Percentiles rank a stretch among this genome's conserved stretches.
Evolutionary conservation across 2,329 filamentous ascomycete genomes (phyloP).

Genomic region (Fusarium begoniae): DNA sequence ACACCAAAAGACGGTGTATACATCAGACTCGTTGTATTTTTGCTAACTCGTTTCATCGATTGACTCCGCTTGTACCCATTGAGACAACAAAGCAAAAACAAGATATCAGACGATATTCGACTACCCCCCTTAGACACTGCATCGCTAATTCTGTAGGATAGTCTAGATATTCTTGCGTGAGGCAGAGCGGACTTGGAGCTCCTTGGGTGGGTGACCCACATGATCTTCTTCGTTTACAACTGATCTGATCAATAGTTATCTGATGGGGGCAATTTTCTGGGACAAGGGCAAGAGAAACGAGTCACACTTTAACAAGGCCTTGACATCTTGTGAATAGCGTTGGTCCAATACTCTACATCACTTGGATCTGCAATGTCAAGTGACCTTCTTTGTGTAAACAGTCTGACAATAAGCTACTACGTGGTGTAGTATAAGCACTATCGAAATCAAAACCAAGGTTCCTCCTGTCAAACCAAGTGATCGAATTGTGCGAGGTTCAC

Average conservation of each 20-base stretch:
- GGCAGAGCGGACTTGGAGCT: slow-evolving; percentile 20
- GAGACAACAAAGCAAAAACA: not conserved
- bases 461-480: not conserved
- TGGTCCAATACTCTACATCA: not conserved
- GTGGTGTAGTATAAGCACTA: not conserved
- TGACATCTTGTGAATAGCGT: not conserved
- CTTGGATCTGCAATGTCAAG: not conserved
- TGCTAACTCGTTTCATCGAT: not conserved
- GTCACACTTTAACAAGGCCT: not conserved
- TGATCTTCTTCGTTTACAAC: not conserved
- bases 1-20: slow-evolving; percentile 34
- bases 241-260: slow-evolving; percentile 11
- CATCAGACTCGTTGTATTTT: not conserved
- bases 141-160: not conserved
- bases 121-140: not conserved
- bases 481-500: not conserved
- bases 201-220: slow-evolving; percentile 11
- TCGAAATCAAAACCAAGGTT: not conserved
- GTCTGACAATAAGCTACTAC: not conserved
- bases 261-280: not conserved
- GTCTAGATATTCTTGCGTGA: not conserved
- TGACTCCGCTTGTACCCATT: not conserved
- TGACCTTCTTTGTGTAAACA: not conserved
- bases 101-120: not conserved
- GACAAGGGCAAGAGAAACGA: not conserved